A percentile compares a stretch with the other conserved stretches of the same genome.
Evolutionary conservation across 2,329 filamentous ascomycete species (phyloP).

Genomic region (Clarireedia hainanense): DNA sequence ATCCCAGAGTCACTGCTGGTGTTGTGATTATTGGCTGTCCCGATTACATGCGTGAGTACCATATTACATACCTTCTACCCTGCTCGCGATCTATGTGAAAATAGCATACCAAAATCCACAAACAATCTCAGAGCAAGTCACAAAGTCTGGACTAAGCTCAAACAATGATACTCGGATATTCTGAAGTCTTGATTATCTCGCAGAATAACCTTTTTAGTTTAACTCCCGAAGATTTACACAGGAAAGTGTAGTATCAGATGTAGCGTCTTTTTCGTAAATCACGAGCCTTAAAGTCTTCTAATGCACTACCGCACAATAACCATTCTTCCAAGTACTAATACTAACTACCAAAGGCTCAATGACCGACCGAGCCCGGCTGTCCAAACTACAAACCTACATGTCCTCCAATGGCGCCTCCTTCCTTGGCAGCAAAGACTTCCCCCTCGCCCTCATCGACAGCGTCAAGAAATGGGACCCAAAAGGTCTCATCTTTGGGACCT

Average conservation of each 20-base stretch:
- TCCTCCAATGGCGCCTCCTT: constrained; percentile 53
- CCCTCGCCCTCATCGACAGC: constrained; percentile 53
- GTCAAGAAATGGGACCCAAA: constrained; percentile 67
- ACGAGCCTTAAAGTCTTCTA: too few species aligned
- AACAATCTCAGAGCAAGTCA: not conserved
- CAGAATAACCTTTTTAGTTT: too few species aligned
- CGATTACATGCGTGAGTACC: constrained; percentile 62
- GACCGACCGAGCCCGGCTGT: constrained; percentile 66
- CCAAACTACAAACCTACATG: constrained; percentile 56
- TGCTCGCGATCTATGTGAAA: too few species aligned
- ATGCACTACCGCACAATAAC: too few species aligned
- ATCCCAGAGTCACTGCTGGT: constrained; percentile 69
- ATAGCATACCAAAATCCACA: too few species aligned
- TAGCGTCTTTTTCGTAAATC: too few species aligned
- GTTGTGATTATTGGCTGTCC: constrained; percentile 83
- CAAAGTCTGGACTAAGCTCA: too few species aligned
- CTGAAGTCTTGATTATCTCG: too few species aligned
- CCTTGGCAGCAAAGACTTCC: constrained; percentile 72
- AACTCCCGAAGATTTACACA: too few species aligned
- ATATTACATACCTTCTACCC: not conserved
- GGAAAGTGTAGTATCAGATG: too few species aligned
- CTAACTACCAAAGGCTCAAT: constrained; percentile 44
- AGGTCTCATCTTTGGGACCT: constrained; percentile 57
- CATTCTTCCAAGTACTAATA: too few species aligned
- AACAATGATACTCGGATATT: too few species aligned